Evolutionary conservation across 1,139 yeast genomes (phyloP), one percentile per base, ranked within the genome.

Genomic region (Pichia kudriavzevii): DNA sequence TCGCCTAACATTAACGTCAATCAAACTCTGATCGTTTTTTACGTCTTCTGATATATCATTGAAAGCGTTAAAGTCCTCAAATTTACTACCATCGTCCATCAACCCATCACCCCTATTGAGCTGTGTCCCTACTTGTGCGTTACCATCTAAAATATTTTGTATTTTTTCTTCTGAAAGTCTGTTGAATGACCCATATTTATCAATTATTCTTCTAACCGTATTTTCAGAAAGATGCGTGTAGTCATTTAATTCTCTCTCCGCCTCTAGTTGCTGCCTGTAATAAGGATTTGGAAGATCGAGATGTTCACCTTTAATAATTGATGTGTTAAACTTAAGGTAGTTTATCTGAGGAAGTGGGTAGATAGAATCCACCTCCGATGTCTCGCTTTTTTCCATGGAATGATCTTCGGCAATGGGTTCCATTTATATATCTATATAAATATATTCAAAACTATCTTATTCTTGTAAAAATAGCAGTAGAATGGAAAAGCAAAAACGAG

Each of bases 171-270:
- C 48, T 4, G 47, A 35, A 2, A 47, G 29, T 4, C 39, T 30
- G 7, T 22, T 28, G 14, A 47, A 46, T 2, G 40, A 31, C 6
- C 51, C 51, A 28, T 42, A 36, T 25, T 47, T 44, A 7, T 24
- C 25, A 12, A 47, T 41, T 7, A 47, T 44, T n/a, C 39, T 24
- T 9, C 42, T 38, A 4, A 47, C 32, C 6, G 46, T 21, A 25
- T 41, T 27, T 7, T 37, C 42, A 3, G 44, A 31, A 4, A 46
- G 44, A 14, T 46, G 35, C 3, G 41, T 31, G 16, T 39, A 36
- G 17, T 41, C 42, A 7, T 13, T 28, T 3, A 30, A 23, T 16
- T 27, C 35, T 13, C 30, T 34, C 9, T 15, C 23, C 5, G 16
- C 19, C 19, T 32, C 23, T 16, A 26, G 22, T 18, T 37, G 38